Percentiles rank a stretch among this genome's conserved stretches.
phyloP scores from a whole-genome alignment of 306 rosid species.

The Coriaria nepalensis region DNA sequence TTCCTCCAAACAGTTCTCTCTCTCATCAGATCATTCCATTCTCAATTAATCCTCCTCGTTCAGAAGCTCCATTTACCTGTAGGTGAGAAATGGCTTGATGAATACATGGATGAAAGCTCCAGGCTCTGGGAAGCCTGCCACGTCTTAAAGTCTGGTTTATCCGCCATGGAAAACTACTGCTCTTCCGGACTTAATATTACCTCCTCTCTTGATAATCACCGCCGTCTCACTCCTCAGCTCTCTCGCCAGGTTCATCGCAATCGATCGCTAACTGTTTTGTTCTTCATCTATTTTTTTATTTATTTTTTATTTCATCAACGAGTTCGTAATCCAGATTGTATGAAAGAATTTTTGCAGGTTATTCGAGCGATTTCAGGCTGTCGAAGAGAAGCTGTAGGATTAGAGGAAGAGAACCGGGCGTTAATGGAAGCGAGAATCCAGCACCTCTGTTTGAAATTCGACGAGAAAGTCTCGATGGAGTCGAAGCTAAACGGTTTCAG shows the following conservation, averaged over 20 bases:
- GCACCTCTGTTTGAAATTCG: slow-evolving; percentile 48
- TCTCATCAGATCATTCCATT: slow-evolving; percentile 73
- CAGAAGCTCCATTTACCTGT: slow-evolving; percentile 82
- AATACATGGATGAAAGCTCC: slow-evolving; percentile 90
- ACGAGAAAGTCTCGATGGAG: slow-evolving; percentile 62
- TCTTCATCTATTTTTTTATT: background rate
- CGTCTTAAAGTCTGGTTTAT: slow-evolving; percentile 72
- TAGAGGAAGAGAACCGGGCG: slow-evolving; percentile 72
- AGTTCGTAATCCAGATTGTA: background rate
- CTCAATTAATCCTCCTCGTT: slow-evolving; percentile 68
- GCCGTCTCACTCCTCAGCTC: slow-evolving; percentile 55
- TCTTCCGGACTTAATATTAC: slow-evolving; percentile 60
- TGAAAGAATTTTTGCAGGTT: slow-evolving; percentile 22
- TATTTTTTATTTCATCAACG: background rate
- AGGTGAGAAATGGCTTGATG: slow-evolving; percentile 94
- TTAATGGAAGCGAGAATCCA: slow-evolving; percentile 69
- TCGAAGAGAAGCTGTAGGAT: slow-evolving; percentile 66
- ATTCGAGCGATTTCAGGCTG: slow-evolving; percentile 60
- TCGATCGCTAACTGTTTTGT: background rate
- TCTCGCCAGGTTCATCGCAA: slow-evolving; percentile 51
- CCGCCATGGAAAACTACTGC: slow-evolving; percentile 55
- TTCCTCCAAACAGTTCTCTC: slow-evolving; percentile 74
- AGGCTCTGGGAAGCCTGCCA: slow-evolving; percentile 91
- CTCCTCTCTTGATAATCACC: slow-evolving; percentile 50
- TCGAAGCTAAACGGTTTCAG: slow-evolving; percentile 82